Evolutionary conservation across 2,329 filamentous ascomycete species (phyloP), one percentile per base, ranked within the genome.

Genomic region (Didymella pomorum): DNA sequence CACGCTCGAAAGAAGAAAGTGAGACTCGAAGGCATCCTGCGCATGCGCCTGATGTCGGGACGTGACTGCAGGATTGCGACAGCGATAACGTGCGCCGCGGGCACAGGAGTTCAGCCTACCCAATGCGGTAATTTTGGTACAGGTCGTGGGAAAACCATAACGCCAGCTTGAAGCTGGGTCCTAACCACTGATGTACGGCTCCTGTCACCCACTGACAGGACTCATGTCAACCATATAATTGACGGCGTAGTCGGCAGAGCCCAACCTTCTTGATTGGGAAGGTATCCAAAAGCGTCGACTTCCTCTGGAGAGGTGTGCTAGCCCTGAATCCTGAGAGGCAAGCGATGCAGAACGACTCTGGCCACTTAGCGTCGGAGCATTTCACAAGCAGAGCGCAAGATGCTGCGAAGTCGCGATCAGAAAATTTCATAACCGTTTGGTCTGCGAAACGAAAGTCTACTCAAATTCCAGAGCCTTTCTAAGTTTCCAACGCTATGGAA

Each of bases 11-110:
- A 21, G 53, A 42, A 50, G 41, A 14, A 46, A 46, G 50, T 61
- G 52, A 60, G 52, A 58, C 52, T 61, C 23, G 21, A 21, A 43
- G 45, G 39, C 65, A 62, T 63, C 23, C 41, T 52, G 52, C 41
- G 39, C 18, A 56, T 45, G 55, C 60, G 61, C 52, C 60, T 68
- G 65, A 68, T 62, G 61, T 56, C 39, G 62, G 55, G 21, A 62
- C 57, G 61, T 66, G 62, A 60, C 57, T 51, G 52, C 28, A 35
- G 52, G 18, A 60, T 60, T 60, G 57, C 57, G 57, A 60, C 37
- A 55, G 57, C 47, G 52, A 46, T 50, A 58, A 58, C 39, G 56
- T 49, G 50, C 18, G 42, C 31, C 29, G 23, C 48, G 45, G 14
- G 47, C 31, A 35, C 20, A 16, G 21, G 21, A 23, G 42, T 23